phyloP scores from a whole-genome alignment of 108 stramenopile genomes.

The Chaetoceros muelleri region DNA sequence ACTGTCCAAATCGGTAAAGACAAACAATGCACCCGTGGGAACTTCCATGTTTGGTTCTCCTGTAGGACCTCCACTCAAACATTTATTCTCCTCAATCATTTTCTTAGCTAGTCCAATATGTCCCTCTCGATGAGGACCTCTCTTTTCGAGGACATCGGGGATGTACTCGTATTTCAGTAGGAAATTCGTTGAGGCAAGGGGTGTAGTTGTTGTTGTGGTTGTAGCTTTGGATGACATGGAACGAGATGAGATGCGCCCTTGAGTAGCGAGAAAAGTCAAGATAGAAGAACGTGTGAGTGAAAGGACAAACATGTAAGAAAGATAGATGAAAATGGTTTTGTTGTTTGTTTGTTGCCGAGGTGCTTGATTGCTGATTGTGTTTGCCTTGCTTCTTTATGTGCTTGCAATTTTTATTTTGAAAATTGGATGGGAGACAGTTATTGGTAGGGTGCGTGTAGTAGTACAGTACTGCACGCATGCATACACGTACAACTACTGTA shows the following conservation, averaged over 20 bases:
- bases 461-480: too few relatives aligned
- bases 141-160: slow-evolving; percentile 77
- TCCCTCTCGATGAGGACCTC: slow-evolving; percentile 65
- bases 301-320: not conserved
- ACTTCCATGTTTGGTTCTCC: slow-evolving; percentile 33
- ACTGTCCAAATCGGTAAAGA: slow-evolving; percentile 52
- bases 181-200: slow-evolving; percentile 12
- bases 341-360: too few relatives aligned
- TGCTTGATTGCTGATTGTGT: too few relatives aligned
- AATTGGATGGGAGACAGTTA: too few relatives aligned
- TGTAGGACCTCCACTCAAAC: slow-evolving; percentile 59
- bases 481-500: too few relatives aligned
- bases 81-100: slow-evolving; percentile 47
- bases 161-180: slow-evolving; percentile 66
- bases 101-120: slow-evolving; percentile 63
- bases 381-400: too few relatives aligned
- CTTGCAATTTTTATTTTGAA: too few relatives aligned
- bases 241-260: too few relatives aligned
- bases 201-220: not conserved
- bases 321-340: too few relatives aligned
- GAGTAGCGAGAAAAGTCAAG: not conserved
- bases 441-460: too few relatives aligned
- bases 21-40: slow-evolving; percentile 63
- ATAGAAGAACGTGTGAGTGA: not conserved
- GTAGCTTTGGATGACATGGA: not conserved